Conservation (phyloP, 345 rosid species). For the Jatropha curcas region DNA sequence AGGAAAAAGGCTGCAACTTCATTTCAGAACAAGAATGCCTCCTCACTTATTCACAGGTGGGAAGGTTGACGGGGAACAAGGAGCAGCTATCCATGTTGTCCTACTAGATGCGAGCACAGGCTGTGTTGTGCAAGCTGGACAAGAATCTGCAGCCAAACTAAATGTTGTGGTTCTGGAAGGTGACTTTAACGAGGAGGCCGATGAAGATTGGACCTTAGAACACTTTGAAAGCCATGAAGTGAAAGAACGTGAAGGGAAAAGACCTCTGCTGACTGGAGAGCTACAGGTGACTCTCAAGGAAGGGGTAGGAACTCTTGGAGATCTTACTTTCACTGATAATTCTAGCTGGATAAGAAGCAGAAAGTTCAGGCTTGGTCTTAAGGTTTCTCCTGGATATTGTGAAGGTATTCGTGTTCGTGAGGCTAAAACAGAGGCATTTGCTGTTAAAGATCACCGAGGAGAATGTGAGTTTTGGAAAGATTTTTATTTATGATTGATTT, state of each 20-base stretch:
- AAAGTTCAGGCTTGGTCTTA: constrained; percentile 90
- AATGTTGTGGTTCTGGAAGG: constrained; percentile 81
- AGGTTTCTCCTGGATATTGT: constrained; percentile 50
- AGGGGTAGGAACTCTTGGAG: constrained; percentile 87
- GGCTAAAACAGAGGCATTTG: constrained; percentile 87
- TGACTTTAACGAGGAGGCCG: constrained; percentile 69
- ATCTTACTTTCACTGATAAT: constrained; percentile 84
- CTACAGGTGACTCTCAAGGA: constrained; percentile 70
- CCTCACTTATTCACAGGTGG: constrained; percentile 94
- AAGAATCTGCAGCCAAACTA: constrained; percentile 67
- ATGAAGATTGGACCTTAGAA: constrained; percentile 67
- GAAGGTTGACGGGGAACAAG: constrained; percentile 88
- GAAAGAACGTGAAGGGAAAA: constrained; percentile 85
- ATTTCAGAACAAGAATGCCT: constrained; percentile 81
- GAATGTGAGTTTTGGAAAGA: constrained; percentile 55
- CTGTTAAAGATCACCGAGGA: constrained; percentile 97
- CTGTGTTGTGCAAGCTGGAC: constrained; percentile 59
- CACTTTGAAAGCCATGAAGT: constrained; percentile 75
- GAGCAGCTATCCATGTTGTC: constrained; percentile 77
- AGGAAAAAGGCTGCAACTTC: constrained; percentile 68
- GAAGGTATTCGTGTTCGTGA: constrained; percentile 66
- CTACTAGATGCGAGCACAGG: constrained; percentile 63
- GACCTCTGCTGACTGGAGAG: constrained; percentile 85
- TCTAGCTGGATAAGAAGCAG: constrained; percentile 98
- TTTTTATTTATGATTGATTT: constrained; percentile 17